Conservation (phyloP, 2,329 filamentous ascomycete genomes). For the Fusarium pininemorale region DNA sequence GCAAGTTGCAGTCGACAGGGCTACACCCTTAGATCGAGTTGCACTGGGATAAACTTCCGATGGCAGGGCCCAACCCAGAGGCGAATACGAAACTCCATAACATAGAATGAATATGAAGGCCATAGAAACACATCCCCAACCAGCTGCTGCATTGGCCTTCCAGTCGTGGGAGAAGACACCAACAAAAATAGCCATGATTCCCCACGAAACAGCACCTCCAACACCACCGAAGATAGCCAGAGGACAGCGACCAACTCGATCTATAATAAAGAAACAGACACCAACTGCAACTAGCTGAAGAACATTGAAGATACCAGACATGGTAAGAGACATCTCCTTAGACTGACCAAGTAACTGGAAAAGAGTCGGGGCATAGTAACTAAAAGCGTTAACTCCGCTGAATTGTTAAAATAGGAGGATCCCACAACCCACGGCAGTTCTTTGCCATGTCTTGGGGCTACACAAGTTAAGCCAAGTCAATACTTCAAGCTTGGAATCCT, state of each 20-base stretch:
- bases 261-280: conserved; percentile 23
- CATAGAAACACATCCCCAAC: neutral
- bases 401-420: conserved; percentile 63
- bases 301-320: conserved; percentile 54
- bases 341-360: conserved; percentile 52
- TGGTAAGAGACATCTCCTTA: conserved; percentile 48
- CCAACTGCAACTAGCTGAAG: conserved; percentile 55
- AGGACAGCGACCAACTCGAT: conserved; percentile 18
- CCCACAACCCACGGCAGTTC: conserved; percentile 54
- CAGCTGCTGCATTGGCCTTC: neutral
- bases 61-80: neutral
- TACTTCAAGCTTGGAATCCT: conserved; percentile 45
- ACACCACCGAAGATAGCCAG: conserved; percentile 53
- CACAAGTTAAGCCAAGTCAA: conserved; percentile 60
- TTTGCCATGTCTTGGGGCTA: conserved; percentile 59
- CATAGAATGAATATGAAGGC: neutral
- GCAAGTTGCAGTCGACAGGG: neutral
- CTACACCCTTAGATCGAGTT: neutral
- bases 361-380: conserved; percentile 49
- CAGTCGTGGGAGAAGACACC: conserved; percentile 31
- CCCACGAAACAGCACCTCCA: conserved; percentile 49
- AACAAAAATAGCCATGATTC: conserved; percentile 65
- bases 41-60: neutral
- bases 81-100: neutral
- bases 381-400: conserved; percentile 57